Conservation (phyloP, 805 yeast species). For the Candida parachauliodes region DNA sequence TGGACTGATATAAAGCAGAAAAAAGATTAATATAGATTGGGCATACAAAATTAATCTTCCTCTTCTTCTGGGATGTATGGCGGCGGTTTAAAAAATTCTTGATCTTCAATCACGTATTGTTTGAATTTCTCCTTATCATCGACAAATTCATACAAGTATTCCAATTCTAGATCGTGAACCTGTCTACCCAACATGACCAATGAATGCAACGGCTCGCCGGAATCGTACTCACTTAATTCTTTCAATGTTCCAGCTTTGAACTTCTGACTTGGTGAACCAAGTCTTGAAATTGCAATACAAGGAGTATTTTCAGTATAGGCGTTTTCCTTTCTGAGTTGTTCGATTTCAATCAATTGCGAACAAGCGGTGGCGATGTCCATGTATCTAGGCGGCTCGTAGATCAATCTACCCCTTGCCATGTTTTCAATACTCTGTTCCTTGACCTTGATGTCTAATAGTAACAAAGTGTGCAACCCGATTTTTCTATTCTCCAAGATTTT, state of each 20-base stretch:
- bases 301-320: slow-evolving; percentile 89
- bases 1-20: slow-evolving; percentile 13
- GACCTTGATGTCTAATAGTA: slow-evolving; percentile 88
- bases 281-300: slow-evolving; percentile 86
- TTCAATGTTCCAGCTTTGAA: slow-evolving; percentile 82
- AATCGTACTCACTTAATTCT: slow-evolving; percentile 76
- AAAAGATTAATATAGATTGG: slow-evolving; percentile 9
- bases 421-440: slow-evolving; percentile 95
- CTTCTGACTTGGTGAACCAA: slow-evolving; percentile 80
- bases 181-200: slow-evolving; percentile 87
- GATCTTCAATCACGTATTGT: slow-evolving; percentile 48
- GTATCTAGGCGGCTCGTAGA: slow-evolving; percentile 95
- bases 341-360: slow-evolving; percentile 81
- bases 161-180: slow-evolving; percentile 90
- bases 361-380: slow-evolving; percentile 92
- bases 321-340: slow-evolving; percentile 66
- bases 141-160: slow-evolving; percentile 74
- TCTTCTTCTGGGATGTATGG: slow-evolving; percentile 54
- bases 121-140: slow-evolving; percentile 53
- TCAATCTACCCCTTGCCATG: slow-evolving; percentile 85
- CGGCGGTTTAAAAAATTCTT: slow-evolving; percentile 70
- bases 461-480: slow-evolving; percentile 87
- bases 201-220: slow-evolving; percentile 94
- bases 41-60: slow-evolving; percentile 10
- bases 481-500: slow-evolving; percentile 85